phyloP scores from a whole-genome alignment of 345 rosid genomes.

The Linum tenue region DNA sequence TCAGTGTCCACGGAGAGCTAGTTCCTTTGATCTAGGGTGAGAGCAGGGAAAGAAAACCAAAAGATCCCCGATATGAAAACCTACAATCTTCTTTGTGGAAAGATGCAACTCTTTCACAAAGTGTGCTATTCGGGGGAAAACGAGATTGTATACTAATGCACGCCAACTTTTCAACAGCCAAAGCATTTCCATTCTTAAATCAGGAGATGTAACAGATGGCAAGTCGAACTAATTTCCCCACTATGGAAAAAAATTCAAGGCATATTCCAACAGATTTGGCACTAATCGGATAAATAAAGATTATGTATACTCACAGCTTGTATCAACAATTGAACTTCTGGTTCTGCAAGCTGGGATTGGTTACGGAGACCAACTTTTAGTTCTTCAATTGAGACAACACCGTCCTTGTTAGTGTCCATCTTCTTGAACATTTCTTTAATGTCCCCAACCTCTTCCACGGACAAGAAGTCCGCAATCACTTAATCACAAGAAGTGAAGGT shows the following conservation, averaged over 20 bases:
- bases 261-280: too few species aligned
- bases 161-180: too few species aligned
- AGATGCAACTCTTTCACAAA: neutral
- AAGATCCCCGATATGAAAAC: too few species aligned
- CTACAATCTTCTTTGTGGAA: neutral
- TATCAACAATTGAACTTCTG: constrained; percentile 90
- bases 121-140: neutral
- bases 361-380: constrained; percentile 77
- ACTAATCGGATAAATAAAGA: neutral
- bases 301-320: constrained; percentile 67
- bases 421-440: constrained; percentile 89
- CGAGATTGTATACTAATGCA: constrained; percentile 1
- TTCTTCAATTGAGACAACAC: constrained; percentile 78
- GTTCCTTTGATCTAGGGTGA: too few species aligned
- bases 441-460: constrained; percentile 82
- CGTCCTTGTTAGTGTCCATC: constrained; percentile 87
- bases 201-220: too few species aligned
- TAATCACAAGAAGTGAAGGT: constrained; percentile 18
- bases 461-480: constrained; percentile 97
- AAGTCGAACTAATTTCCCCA: too few species aligned
- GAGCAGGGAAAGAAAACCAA: too few species aligned
- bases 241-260: too few species aligned
- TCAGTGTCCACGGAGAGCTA: too few species aligned
- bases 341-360: constrained; percentile 81
- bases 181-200: too few species aligned